A percentile compares a stretch with the other conserved stretches of the same genome.
These are phyloP conservation scores for Cercospora citrullina DNA, from an alignment of 2,329 filamentous ascomycete species.

Conservation along the genomic window DNA sequence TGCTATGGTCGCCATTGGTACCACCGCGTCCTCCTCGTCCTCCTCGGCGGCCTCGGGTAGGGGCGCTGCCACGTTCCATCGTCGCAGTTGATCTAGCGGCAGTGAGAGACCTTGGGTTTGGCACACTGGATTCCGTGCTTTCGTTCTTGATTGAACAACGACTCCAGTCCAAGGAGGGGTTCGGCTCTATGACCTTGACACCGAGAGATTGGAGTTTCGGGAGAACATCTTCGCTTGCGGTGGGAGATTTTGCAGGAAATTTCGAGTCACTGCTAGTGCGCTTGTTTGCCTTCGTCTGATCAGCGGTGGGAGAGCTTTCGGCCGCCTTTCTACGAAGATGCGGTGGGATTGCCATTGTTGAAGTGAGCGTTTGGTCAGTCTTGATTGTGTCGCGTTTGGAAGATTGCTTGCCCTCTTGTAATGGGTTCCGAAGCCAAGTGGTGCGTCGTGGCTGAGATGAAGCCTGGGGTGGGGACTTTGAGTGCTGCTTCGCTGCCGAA, in stretches of 20 bases:
- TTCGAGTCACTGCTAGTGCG: not conserved
- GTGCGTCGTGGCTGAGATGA: not conserved
- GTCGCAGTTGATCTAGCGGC: not conserved
- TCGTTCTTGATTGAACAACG: not conserved
- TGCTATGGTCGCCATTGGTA: not conserved
- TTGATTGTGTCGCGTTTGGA: not conserved
- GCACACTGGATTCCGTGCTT: constrained; percentile 11
- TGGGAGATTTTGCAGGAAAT: not conserved
- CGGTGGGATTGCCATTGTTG: constrained; percentile 14
- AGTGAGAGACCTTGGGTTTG: constrained; percentile 13
- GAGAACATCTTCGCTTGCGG: not conserved
- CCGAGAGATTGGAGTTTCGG: not conserved
- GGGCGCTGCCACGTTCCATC: not conserved
- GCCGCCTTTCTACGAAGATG: constrained; percentile 14
- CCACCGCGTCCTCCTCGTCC: not conserved
- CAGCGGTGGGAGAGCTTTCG: not conserved
- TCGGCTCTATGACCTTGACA: constrained; percentile 2
- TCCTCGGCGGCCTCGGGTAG: constrained; percentile 1
- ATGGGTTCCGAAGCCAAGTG: not conserved
- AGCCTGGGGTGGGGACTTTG: not conserved
- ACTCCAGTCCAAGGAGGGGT: not conserved
- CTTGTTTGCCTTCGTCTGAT: not conserved
- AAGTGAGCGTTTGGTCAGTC: not conserved
- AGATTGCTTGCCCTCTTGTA: not conserved
- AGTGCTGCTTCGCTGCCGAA: not conserved